Percentiles rank a stretch among this genome's conserved stretches.
Conservation (phyloP, 2,329 filamentous ascomycete genomes). For the Fusarium nematophilum region DNA sequence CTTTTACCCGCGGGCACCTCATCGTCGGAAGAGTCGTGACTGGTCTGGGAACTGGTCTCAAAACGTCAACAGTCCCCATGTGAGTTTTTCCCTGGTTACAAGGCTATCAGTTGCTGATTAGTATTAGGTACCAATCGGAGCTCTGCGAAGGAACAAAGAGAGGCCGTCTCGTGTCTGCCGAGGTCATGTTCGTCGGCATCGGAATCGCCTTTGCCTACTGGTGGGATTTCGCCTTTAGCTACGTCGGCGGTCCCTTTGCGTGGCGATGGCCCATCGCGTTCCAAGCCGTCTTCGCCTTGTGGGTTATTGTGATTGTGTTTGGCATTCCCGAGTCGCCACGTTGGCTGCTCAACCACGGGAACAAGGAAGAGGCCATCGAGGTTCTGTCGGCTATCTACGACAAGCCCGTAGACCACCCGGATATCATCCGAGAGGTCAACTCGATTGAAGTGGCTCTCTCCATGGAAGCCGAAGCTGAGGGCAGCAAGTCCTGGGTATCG, state of each 20-base stretch:
- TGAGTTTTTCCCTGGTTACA: background rate
- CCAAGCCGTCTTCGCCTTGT: slow-evolving; percentile 49
- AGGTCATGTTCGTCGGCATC: slow-evolving; percentile 52
- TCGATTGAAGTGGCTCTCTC: slow-evolving; percentile 56
- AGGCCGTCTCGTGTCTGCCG: slow-evolving; percentile 63
- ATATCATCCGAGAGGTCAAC: slow-evolving; percentile 48
- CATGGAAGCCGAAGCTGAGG: slow-evolving; percentile 46
- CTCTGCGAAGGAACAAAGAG: slow-evolving; percentile 61
- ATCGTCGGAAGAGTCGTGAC: slow-evolving; percentile 61
- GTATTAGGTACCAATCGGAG: slow-evolving; percentile 44
- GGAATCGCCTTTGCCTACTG: slow-evolving; percentile 54
- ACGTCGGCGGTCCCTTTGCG: slow-evolving; percentile 33
- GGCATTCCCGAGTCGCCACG: slow-evolving; percentile 54
- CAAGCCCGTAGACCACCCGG: slow-evolving; percentile 49
- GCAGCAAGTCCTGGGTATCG: slow-evolving; percentile 49
- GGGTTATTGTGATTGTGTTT: slow-evolving; percentile 46
- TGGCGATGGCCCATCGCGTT: slow-evolving; percentile 44
- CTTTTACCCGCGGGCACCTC: slow-evolving; percentile 56
- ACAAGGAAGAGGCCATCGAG: slow-evolving; percentile 50
- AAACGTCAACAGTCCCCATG: slow-evolving; percentile 52
- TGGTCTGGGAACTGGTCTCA: slow-evolving; percentile 59
- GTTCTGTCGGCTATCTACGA: slow-evolving; percentile 55
- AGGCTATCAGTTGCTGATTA: background rate
- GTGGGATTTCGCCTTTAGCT: slow-evolving; percentile 52
- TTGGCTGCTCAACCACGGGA: slow-evolving; percentile 53